phyloP scores from a whole-genome alignment of 2,329 filamentous ascomycete genomes.

The Fusarium nurragi region DNA sequence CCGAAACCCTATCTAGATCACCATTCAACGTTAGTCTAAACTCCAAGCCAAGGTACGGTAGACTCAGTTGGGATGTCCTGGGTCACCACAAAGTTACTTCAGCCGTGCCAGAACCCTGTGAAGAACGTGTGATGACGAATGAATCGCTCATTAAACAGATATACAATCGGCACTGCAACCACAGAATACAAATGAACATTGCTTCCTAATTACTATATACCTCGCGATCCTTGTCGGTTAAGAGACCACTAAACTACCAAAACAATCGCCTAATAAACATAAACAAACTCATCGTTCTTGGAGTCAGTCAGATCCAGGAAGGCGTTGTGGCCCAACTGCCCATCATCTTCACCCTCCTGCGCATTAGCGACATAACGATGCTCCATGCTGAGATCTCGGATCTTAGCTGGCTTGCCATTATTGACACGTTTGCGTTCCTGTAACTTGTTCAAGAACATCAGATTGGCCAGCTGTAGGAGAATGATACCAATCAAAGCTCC shows the following conservation, averaged over 20 bases:
- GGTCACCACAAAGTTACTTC: too few relatives aligned
- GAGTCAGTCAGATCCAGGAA: constrained; percentile 71
- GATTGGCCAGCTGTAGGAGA: constrained; percentile 62
- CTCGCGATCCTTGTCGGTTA: not conserved
- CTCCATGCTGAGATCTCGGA: constrained; percentile 71
- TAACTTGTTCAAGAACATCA: constrained; percentile 65
- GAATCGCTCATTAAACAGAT: too few relatives aligned
- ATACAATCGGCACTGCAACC: too few relatives aligned
- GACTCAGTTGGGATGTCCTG: too few relatives aligned
- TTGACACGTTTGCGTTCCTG: constrained; percentile 64
- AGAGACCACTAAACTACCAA: not conserved
- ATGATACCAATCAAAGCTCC: constrained; percentile 62
- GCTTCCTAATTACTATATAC: too few relatives aligned
- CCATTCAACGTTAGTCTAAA: too few relatives aligned
- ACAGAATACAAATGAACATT: too few relatives aligned
- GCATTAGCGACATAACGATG: constrained; percentile 48
- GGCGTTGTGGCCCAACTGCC: constrained; percentile 57
- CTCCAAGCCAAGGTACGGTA: too few relatives aligned
- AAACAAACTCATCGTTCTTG: constrained; percentile 75
- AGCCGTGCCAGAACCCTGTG: too few relatives aligned
- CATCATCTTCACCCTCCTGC: constrained; percentile 9
- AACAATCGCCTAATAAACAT: constrained; percentile 59
- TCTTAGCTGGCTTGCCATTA: constrained; percentile 68
- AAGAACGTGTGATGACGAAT: too few relatives aligned
- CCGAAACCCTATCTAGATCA: too few relatives aligned